These are phyloP conservation scores for Pichia manshurica DNA, from an alignment of 805 yeast genomes.

Conservation along the genomic window DNA sequence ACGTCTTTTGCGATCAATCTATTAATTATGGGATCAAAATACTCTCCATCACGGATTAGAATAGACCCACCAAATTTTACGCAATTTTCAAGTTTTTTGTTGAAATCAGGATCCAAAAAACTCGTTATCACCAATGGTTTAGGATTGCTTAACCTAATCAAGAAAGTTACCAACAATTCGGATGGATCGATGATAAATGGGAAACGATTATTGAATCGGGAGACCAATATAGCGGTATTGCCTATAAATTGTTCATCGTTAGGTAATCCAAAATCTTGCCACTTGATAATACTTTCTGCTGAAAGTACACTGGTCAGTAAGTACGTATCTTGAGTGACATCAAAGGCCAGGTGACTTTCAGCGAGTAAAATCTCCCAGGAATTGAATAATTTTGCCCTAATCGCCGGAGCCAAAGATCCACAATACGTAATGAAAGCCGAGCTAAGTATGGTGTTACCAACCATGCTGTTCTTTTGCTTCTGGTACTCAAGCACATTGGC, in stretches of 20 bases:
- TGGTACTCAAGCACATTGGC: conserved; percentile 47
- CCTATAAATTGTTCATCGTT: conserved; percentile 58
- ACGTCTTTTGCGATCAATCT: conserved; percentile 58
- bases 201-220: conserved; percentile 24
- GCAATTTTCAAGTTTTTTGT: conserved; percentile 70
- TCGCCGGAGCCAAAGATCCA: conserved; percentile 39
- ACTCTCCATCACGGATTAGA: conserved; percentile 73
- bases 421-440: conserved; percentile 58
- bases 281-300: conserved; percentile 36
- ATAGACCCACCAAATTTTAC: conserved; percentile 76
- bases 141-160: conserved; percentile 31
- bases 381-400: conserved; percentile 31
- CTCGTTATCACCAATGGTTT: conserved; percentile 52
- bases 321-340: conserved; percentile 16
- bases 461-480: conserved; percentile 37
- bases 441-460: conserved; percentile 62
- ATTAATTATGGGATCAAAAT: conserved; percentile 67
- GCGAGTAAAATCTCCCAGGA: conserved; percentile 28
- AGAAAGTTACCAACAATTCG: conserved; percentile 37
- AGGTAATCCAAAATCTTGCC: conserved; percentile 51
- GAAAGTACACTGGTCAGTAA: conserved; percentile 36
- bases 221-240: conserved; percentile 49
- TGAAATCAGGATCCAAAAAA: conserved; percentile 61
- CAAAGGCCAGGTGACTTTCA: conserved; percentile 35
- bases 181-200: conserved; percentile 76